Evolutionary conservation across 2,329 filamentous ascomycete genomes (phyloP), one percentile per base, ranked within the genome.

Genomic region (Penicillium hordei): DNA sequence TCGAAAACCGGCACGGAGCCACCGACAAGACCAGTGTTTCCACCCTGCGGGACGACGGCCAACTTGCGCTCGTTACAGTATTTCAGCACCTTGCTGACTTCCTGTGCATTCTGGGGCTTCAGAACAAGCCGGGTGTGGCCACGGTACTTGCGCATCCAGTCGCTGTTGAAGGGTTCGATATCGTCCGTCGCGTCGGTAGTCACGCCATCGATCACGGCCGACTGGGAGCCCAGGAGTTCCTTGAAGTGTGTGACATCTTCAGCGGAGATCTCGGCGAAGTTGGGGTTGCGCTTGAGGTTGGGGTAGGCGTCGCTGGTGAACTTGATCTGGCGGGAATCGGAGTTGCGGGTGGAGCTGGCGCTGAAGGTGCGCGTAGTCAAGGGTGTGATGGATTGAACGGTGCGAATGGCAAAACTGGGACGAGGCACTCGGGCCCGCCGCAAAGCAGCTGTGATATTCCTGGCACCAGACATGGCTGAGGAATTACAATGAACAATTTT

Each of bases 71-170:
- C 88, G 76, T 97, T 97, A 83, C 94, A 99, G 82, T 97, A 97
- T 75, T 89, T 88, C 67, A 99, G 77, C 59, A 97, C 88, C 77
- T 89, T 84, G 84, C 91, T 96, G 68, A 97, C 90, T 76, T 99
- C 89, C 68, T 93, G 87, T 0, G 91, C 93, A 17, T 86, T 89
- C 51, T 83, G 85, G 12, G 94, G 94, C 78, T 92, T 95, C 61
- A 99, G 79, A 5, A 97, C 92, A 27, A 99, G 80, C 70, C 88
- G 86, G 60, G 90, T 87, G 76, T 97, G 92, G 31, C 94, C 95
- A 60, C 90, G 88, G 80, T 96, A 99, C 79, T 99, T 99, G 76
- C 90, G 88, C 93, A 99, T 97, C 94, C 95, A 99, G 78, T 99
- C 94, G 72, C 88, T 86, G 77, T 99, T 99, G 83, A 92, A 99